Evolutionary conservation across 2,329 filamentous ascomycete species (phyloP).

Genomic region (Pseudogymnoascus sp.): DNA sequence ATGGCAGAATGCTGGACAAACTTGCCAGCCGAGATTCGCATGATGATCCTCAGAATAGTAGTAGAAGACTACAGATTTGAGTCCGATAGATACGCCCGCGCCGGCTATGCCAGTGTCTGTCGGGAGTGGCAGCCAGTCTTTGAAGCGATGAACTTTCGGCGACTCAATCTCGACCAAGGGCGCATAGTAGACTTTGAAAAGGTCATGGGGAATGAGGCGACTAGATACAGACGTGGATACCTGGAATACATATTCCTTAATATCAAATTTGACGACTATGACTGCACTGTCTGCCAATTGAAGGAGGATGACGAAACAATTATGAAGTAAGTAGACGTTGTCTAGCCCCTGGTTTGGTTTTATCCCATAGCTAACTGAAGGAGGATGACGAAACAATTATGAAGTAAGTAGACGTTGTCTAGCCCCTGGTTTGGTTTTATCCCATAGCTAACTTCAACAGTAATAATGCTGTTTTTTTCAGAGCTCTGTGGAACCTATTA

Average conservation of each 20-base stretch:
- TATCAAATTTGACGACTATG: conserved; percentile 15
- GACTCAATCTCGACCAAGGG: conserved; percentile 16
- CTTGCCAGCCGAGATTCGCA: conserved; percentile 40
- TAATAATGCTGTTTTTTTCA: conserved; percentile 14
- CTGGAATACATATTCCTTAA: conserved; percentile 15
- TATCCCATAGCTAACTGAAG: conserved; percentile 12
- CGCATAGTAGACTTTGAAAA: conserved; percentile 7
- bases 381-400: conserved; percentile 10
- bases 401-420: conserved; percentile 11
- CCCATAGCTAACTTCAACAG: conserved; percentile 15
- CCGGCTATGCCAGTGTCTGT: conserved; percentile 17
- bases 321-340: conserved; percentile 12
- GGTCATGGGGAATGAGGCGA: neutral
- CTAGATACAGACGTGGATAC: conserved; percentile 14
- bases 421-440: conserved; percentile 10
- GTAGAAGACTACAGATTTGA: conserved; percentile 13
- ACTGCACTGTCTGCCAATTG: conserved; percentile 16
- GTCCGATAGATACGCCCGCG: neutral
- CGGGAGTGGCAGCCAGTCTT: conserved; percentile 18
- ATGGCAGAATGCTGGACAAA: conserved; percentile 34
- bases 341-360: conserved; percentile 10
- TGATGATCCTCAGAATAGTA: conserved; percentile 23
- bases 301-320: conserved; percentile 12
- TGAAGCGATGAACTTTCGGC: conserved; percentile 16
- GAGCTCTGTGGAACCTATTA: conserved; percentile 12